Percentiles rank a stretch among this genome's conserved stretches.
These are phyloP conservation scores for Boletellus ananas DNA, from an alignment of 768 basidiomycete genomes.

Conservation along the genomic window DNA sequence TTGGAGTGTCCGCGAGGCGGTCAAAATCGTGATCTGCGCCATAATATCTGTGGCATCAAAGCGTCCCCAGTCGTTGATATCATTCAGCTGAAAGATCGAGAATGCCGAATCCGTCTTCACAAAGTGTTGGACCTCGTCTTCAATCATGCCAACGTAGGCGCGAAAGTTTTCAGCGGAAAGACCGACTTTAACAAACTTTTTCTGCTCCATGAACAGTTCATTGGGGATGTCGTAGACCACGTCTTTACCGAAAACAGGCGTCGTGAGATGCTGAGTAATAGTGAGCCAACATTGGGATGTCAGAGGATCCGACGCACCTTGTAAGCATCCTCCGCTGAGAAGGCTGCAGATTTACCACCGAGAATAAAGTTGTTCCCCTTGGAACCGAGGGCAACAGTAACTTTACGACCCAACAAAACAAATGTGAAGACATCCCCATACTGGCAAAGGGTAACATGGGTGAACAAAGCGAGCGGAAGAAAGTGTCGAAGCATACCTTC, in stretches of 20 bases:
- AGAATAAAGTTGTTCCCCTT: conserved; percentile 93
- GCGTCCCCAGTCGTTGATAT: conserved; percentile 71
- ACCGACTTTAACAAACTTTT: conserved; percentile 96
- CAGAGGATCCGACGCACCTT: conserved; percentile 48
- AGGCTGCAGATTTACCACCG: conserved; percentile 87
- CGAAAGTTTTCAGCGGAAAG: conserved; percentile 89
- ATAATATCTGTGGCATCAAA: conserved; percentile 73
- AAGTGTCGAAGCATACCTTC: conserved; percentile 52
- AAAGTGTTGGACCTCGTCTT: conserved; percentile 70
- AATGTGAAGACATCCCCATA: conserved; percentile 98
- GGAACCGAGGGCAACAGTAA: conserved; percentile 88
- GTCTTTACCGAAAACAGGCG: conserved; percentile 94
- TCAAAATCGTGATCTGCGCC: conserved; percentile 90
- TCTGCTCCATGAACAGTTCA: conserved; percentile 97
- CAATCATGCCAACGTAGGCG: conserved; percentile 77
- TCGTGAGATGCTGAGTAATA: conserved; percentile 70
- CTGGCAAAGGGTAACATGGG: conserved; percentile 39
- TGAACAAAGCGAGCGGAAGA: not conserved
- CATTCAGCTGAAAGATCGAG: conserved; percentile 54
- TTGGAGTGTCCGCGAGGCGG: conserved; percentile 90
- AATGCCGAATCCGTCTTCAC: conserved; percentile 65
- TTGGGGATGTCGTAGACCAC: conserved; percentile 98
- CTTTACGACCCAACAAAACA: conserved; percentile 79
- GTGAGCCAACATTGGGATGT: not conserved
- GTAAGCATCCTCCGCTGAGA: conserved; percentile 97